phyloP scores from a whole-genome alignment of 148 eudicot genomes.

The Suaeda aralocaspica region DNA sequence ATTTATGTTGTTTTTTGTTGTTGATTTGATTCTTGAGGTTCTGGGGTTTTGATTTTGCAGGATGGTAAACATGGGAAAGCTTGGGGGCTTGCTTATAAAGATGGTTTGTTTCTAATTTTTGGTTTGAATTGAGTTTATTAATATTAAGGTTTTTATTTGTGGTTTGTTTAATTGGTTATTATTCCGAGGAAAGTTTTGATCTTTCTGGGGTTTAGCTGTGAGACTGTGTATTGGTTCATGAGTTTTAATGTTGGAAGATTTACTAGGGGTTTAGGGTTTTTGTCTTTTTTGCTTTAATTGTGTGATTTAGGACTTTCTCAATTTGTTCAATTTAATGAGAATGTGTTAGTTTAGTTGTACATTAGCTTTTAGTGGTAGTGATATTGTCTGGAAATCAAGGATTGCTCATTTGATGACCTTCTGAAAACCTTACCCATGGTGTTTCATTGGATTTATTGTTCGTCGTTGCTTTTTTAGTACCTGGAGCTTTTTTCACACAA shows the following conservation, averaged over 20 bases:
- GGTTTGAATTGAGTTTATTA: background rate
- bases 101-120: conserved; percentile 46
- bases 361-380: background rate
- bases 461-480: background rate
- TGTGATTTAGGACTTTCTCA: background rate
- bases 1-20: background rate
- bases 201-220: background rate
- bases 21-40: conserved; percentile 13
- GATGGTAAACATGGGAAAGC: conserved; percentile 96
- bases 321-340: background rate
- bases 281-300: background rate
- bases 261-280: conserved; percentile 16
- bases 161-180: background rate
- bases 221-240: background rate
- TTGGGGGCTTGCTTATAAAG: conserved; percentile 81
- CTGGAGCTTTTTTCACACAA: background rate
- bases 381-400: background rate
- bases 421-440: background rate
- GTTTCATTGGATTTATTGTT: background rate
- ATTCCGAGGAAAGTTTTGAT: background rate
- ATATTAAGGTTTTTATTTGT: background rate
- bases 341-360: background rate
- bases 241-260: background rate
- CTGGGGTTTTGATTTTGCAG: conserved; percentile 41
- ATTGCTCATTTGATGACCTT: background rate